A percentile compares a stretch with the other conserved stretches of the same genome.
phyloP scores from a whole-genome alignment of 1,284 basidiomycete genomes.

The Heterobasidion annosum region DNA sequence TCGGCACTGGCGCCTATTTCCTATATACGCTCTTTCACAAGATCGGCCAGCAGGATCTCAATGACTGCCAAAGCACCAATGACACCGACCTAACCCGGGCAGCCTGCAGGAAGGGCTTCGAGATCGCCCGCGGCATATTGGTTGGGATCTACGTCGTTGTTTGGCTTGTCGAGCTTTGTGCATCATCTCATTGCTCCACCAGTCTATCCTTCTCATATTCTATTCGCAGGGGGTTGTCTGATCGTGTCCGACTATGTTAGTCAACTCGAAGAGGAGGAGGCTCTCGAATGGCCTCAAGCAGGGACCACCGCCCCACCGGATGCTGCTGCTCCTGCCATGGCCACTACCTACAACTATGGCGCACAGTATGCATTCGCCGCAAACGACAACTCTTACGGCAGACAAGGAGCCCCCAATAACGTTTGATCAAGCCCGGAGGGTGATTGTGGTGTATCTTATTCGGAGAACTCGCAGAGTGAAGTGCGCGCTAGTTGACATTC shows the following conservation, averaged over 20 bases:
- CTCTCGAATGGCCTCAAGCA: constrained; percentile 4
- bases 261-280: constrained; percentile 37
- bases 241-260: constrained; percentile 37
- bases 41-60: constrained; percentile 21
- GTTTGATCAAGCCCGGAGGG: neutral
- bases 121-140: constrained; percentile 13
- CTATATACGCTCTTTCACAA: constrained; percentile 35
- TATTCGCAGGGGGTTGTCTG: constrained; percentile 26
- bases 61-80: constrained; percentile 23
- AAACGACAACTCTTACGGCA: neutral
- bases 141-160: constrained; percentile 18
- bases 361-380: neutral
- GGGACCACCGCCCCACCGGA: neutral
- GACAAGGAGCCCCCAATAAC: neutral
- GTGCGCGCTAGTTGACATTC: neutral
- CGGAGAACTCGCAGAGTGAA: neutral
- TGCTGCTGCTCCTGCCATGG: neutral
- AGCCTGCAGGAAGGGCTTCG: constrained; percentile 21
- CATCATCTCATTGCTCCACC: constrained; percentile 14
- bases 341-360: constrained; percentile 2
- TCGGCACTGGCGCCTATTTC: constrained; percentile 36
- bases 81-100: constrained; percentile 20
- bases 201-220: neutral
- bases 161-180: constrained; percentile 44
- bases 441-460: neutral